Conservation (phyloP, 371 early-diverging fungal species). For the Mucor velutinosus region DNA sequence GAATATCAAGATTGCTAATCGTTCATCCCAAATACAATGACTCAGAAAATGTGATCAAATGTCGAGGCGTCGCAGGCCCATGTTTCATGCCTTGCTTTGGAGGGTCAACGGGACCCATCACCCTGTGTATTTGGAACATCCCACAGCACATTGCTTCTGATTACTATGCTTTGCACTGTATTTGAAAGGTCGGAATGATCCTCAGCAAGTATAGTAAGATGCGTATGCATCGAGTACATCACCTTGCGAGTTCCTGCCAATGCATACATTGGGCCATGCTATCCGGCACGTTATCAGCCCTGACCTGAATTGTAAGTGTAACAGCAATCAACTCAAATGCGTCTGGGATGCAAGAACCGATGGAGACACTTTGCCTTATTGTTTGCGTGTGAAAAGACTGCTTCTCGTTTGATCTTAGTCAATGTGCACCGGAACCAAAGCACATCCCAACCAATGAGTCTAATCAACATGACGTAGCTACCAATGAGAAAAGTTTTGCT, state of each 20-base stretch:
- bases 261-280: too few relatives aligned
- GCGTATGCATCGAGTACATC: too few relatives aligned
- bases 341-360: background rate
- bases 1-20: background rate
- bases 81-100: background rate
- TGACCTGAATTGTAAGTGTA: too few relatives aligned
- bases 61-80: background rate
- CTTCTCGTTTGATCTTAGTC: background rate
- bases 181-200: background rate
- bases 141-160: too few relatives aligned
- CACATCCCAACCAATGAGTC: background rate
- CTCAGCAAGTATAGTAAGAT: too few relatives aligned
- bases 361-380: background rate
- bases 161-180: background rate
- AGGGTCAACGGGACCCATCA: background rate
- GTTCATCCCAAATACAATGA: background rate
- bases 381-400: conserved; percentile 3
- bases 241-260: too few relatives aligned
- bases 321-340: background rate
- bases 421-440: background rate
- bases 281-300: too few relatives aligned
- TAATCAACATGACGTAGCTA: background rate
- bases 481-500: background rate
- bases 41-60: background rate
- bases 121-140: background rate